Evolutionary conservation across 257 asterid genomes (phyloP).

Genomic region (Nyctanthes arbortristis): DNA sequence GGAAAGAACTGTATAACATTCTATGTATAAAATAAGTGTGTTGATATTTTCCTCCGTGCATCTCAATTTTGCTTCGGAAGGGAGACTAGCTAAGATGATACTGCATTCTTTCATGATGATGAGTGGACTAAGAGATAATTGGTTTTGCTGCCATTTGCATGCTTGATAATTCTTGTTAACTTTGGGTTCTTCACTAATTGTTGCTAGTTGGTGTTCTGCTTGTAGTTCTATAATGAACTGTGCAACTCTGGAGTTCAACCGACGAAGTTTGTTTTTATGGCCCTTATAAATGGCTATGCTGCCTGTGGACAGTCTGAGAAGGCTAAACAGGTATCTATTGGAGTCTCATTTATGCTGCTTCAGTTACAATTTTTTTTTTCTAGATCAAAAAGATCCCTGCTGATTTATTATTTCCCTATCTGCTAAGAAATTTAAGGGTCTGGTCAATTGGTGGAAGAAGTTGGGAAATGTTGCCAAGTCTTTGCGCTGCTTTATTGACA

Average conservation of each 20-base stretch:
- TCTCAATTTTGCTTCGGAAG: constrained; percentile 12
- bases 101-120: background rate
- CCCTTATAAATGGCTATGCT: constrained; percentile 85
- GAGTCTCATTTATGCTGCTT: constrained; percentile 20
- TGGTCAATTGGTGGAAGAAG: background rate
- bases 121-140: no score
- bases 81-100: background rate
- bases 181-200: constrained; percentile 27
- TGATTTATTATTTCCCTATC: constrained; percentile 6
- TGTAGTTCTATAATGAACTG: constrained; percentile 64
- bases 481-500: constrained; percentile 18
- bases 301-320: constrained; percentile 67
- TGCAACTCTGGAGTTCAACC: constrained; percentile 44
- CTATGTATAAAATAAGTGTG: constrained; percentile 5
- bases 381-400: constrained; percentile 3
- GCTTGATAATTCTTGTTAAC: constrained; percentile 14
- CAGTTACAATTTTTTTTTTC: constrained; percentile 18
- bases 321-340: constrained; percentile 68
- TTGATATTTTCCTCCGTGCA: constrained; percentile 8
- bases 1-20: background rate
- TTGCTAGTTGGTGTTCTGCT: constrained; percentile 33
- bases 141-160: constrained; percentile 19
- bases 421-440: background rate
- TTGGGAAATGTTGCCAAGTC: background rate
- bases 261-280: constrained; percentile 69